phyloP scores from a whole-genome alignment of 805 yeast species.

The Zygosaccharomyces kombuchaensis region DNA sequence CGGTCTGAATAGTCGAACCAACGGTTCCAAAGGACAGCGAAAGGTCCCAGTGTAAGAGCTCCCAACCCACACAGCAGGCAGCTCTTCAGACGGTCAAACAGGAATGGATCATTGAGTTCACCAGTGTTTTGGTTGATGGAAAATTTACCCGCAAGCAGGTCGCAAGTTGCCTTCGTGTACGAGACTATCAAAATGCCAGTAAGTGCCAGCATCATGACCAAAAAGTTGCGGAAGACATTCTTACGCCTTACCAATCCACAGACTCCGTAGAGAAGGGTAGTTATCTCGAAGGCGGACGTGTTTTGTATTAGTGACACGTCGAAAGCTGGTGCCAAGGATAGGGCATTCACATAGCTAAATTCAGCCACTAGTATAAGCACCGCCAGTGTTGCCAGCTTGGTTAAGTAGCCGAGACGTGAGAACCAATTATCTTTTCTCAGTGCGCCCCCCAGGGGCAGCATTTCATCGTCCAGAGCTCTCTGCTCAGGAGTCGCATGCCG shows the following conservation, averaged over 20 bases:
- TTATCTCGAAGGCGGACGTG: slow-evolving; percentile 33
- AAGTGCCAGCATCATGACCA: slow-evolving; percentile 29
- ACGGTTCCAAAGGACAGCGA: slow-evolving; percentile 29
- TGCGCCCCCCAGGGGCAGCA: slow-evolving; percentile 7
- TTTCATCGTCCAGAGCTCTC: slow-evolving; percentile 4
- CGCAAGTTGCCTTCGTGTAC: slow-evolving; percentile 34
- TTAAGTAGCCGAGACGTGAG: slow-evolving; percentile 10
- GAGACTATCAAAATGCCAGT: slow-evolving; percentile 30
- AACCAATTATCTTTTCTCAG: neutral
- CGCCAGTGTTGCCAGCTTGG: slow-evolving; percentile 21
- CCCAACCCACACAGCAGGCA: slow-evolving; percentile 33
- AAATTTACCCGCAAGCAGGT: slow-evolving; percentile 32
- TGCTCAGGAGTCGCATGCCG: slow-evolving; percentile 1
- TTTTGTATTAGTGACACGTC: slow-evolving; percentile 33
- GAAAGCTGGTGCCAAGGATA: slow-evolving; percentile 31
- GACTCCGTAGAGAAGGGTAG: slow-evolving; percentile 31
- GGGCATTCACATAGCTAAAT: slow-evolving; percentile 22
- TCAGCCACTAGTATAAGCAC: slow-evolving; percentile 18
- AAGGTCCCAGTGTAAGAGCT: slow-evolving; percentile 32
- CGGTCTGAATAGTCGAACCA: slow-evolving; percentile 23
- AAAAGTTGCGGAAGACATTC: slow-evolving; percentile 26
- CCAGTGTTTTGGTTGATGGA: slow-evolving; percentile 33
- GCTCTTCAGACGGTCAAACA: slow-evolving; percentile 35
- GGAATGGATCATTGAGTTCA: slow-evolving; percentile 34
- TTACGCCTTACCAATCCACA: slow-evolving; percentile 26